Conservation (phyloP, 2,329 filamentous ascomycete species). For the Fusarium piperis region DNA sequence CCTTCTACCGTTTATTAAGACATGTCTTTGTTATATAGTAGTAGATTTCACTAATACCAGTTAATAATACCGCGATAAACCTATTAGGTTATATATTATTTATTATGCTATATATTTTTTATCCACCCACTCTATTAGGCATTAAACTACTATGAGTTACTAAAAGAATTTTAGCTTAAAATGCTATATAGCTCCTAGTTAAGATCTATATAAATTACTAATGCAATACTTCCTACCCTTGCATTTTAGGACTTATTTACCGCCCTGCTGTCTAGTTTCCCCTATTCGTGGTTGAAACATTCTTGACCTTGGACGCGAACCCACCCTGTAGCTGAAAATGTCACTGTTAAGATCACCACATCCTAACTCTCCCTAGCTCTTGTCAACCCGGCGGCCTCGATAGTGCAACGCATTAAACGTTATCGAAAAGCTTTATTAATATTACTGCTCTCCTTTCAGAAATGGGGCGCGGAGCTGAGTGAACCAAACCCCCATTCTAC, state of each 20-base stretch:
- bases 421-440: background rate
- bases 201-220: no score
- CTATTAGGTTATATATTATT: no score
- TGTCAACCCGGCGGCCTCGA: background rate
- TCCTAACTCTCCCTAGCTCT: background rate
- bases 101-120: no score
- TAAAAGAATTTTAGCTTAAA: no score
- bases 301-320: background rate
- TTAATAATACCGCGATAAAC: no score
- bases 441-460: background rate
- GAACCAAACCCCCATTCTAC: background rate
- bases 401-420: background rate
- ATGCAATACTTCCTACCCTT: no score
- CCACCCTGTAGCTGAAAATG: background rate
- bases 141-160: no score
- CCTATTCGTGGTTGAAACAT: background rate
- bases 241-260: background rate
- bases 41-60: no score
- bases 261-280: background rate
- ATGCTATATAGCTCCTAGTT: no score
- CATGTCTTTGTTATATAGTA: no score
- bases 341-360: background rate
- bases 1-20: no score
- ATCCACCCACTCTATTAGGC: no score
- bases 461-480: background rate